Evolutionary conservation across 2,329 filamentous ascomycete genomes (phyloP).

Genomic region (Daldinia sp.): DNA sequence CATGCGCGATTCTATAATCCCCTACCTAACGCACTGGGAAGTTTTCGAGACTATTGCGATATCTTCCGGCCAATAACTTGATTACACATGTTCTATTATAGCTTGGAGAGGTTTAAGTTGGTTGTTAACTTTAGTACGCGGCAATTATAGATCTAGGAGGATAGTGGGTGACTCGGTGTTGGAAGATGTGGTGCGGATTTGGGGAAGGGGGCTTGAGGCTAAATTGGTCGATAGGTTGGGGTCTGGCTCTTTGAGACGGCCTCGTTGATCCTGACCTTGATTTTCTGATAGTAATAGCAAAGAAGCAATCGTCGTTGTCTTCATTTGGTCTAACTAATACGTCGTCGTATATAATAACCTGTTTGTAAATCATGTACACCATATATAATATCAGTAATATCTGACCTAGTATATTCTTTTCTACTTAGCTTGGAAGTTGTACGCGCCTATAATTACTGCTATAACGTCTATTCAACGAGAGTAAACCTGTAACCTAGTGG

Average conservation of each 20-base stretch:
- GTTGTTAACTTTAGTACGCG: neutral
- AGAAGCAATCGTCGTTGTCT: neutral
- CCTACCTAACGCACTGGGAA: too few relatives aligned
- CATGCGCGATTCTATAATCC: slow-evolving; percentile 2
- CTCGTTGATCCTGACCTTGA: neutral
- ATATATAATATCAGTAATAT: too few relatives aligned
- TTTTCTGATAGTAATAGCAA: neutral
- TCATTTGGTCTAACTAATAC: neutral
- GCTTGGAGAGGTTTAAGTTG: too few relatives aligned
- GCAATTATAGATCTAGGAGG: neutral
- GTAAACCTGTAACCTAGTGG: too few relatives aligned
- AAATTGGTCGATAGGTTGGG: slow-evolving; percentile 11
- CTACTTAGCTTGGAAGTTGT: too few relatives aligned
- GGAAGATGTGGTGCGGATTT: slow-evolving; percentile 4
- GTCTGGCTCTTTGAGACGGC: neutral
- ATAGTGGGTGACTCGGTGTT: too few relatives aligned
- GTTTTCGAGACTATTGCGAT: slow-evolving; percentile 8
- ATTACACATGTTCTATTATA: slow-evolving; percentile 14
- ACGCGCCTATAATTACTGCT: neutral
- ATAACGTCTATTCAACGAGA: too few relatives aligned
- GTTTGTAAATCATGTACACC: too few relatives aligned
- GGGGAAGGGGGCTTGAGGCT: slow-evolving; percentile 10
- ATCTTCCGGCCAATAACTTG: slow-evolving; percentile 11
- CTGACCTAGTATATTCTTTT: too few relatives aligned
- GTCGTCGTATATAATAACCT: too few relatives aligned